Evolutionary conservation across 2,329 filamentous ascomycete species (phyloP).

Genomic region (Rhinocladiella mackenziei): DNA sequence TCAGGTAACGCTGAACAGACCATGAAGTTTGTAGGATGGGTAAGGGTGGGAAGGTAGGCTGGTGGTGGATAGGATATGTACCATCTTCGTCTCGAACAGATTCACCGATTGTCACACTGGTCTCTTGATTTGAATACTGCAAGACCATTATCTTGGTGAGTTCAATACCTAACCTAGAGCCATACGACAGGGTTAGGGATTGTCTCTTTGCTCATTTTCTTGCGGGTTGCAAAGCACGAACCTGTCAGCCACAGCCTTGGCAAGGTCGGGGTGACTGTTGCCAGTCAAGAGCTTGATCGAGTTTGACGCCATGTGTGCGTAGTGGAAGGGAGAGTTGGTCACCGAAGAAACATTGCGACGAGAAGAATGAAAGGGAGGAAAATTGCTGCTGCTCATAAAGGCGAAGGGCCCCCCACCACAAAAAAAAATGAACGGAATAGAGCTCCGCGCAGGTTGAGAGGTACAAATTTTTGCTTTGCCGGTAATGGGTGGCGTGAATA

Average conservation of each 20-base stretch:
- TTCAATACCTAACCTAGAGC: conserved; percentile 58
- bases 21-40: background rate
- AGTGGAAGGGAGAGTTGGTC: conserved; percentile 12
- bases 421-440: conserved; percentile 10
- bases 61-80: conserved; percentile 38
- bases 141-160: conserved; percentile 65
- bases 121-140: conserved; percentile 62
- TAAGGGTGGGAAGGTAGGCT: conserved; percentile 4
- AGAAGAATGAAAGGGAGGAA: conserved; percentile 16
- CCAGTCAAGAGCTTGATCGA: conserved; percentile 68
- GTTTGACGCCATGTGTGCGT: conserved; percentile 60
- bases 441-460: background rate
- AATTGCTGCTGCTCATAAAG: no score
- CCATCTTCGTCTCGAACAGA: conserved; percentile 94
- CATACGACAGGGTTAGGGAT: conserved; percentile 1
- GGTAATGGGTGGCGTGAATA: no score
- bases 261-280: conserved; percentile 69
- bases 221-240: conserved; percentile 38
- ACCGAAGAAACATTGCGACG: conserved; percentile 24
- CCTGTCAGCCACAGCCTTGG: conserved; percentile 65
- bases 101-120: conserved; percentile 82
- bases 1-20: conserved; percentile 4
- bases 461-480: conserved; percentile 2
- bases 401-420: no score
- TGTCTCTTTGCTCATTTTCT: background rate